Base-by-base conservation (phyloP, 768 basidiomycete species). In the Suillus brevipes region DNA sequence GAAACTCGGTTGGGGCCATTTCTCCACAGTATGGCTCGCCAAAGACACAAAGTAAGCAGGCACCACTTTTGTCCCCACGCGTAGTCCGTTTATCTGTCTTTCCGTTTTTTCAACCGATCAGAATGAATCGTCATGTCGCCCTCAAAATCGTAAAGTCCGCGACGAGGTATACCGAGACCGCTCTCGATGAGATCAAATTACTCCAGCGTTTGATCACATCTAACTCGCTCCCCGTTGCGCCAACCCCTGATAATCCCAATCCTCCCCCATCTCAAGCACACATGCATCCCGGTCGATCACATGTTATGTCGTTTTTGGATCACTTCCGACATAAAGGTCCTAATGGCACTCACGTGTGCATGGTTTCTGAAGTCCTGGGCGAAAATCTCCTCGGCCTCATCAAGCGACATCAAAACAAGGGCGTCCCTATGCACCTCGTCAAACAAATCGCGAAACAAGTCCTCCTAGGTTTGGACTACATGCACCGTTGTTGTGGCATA, bases 101-200 rank as follows among this genome's bases (percentile, higher is more conserved):
- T 67, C 37, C 60, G 61, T 67, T 65, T 60, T 50, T 20, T 31
- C 12, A 53, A 9, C 25, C 31, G 69, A 64, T 65, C 79, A 99
- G 97, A 74, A 84, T 95, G 80, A 89, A 92, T 70, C 92, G 95
- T 58, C 97, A 99, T 79, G 97, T 99, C 72, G 97, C 97, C 16
- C 89, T 99, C 76, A 99, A 99, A 79, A 94, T 99, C 73, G 97
- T 99, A 77, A 99, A 99, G 78, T 97, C 96, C 18, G 97, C 97
- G 0, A 88, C 90, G 0, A 84, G 97, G 58, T 99, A 99, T 78
- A 99, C 97, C 1, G 97, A 99, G 75, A 99, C 97, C 0, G 97
- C 97, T 0, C 82, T 99, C 40, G 97, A 99, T 81, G 97, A 99
- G 80, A 99, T 99, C 80, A 98, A 98, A 75, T 90, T 99, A 3